phyloP scores from a whole-genome alignment of 1,284 basidiomycete species.

The Xerocomus nothofagi region DNA sequence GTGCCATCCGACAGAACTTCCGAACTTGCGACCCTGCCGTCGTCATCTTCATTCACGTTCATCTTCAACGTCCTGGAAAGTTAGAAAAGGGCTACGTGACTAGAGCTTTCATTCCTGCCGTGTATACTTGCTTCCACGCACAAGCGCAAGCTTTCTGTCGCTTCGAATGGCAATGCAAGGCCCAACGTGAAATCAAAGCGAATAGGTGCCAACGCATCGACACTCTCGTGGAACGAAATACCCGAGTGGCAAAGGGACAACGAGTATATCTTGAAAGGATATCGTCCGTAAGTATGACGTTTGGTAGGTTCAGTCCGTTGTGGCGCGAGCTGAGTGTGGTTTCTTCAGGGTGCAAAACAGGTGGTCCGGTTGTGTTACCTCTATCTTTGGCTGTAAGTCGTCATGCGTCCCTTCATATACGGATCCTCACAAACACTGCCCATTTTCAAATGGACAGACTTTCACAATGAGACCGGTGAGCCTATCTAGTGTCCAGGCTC shows the following conservation, averaged over 20 bases:
- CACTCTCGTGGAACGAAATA: slow-evolving; percentile 62
- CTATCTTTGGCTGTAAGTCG: slow-evolving; percentile 71
- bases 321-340: slow-evolving; percentile 5
- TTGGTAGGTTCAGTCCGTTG: slow-evolving; percentile 10
- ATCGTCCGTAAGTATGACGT: slow-evolving; percentile 54
- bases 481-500: slow-evolving; percentile 6
- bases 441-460: slow-evolving; percentile 46
- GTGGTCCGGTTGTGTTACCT: slow-evolving; percentile 65
- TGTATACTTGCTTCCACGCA: slow-evolving; percentile 16
- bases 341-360: slow-evolving; percentile 56
- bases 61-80: slow-evolving; percentile 7
- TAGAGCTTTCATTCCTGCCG: not conserved
- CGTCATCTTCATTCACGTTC: slow-evolving; percentile 3
- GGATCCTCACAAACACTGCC: slow-evolving; percentile 8
- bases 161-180: slow-evolving; percentile 9
- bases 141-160: slow-evolving; percentile 13
- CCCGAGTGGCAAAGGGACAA: slow-evolving; percentile 75
- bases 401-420: slow-evolving; percentile 13
- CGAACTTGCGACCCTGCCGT: not conserved
- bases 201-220: slow-evolving; percentile 26
- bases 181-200: slow-evolving; percentile 2
- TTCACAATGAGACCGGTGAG: slow-evolving; percentile 83
- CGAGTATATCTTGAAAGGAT: slow-evolving; percentile 71
- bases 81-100: not conserved
- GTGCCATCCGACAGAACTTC: not conserved